phyloP scores from a whole-genome alignment of 345 rosid species.

The Aegle marmelos region DNA sequence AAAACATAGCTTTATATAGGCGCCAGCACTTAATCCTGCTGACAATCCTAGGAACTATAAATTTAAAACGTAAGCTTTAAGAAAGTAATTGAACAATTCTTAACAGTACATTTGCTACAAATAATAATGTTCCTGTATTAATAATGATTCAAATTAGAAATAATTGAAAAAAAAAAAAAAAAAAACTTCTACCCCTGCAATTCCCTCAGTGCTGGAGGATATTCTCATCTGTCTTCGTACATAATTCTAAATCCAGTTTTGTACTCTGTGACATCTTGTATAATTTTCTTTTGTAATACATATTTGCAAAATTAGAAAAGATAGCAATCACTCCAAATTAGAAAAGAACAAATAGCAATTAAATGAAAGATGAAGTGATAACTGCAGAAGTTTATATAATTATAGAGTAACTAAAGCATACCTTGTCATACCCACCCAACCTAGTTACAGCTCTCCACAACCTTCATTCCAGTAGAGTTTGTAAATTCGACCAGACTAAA shows the following conservation, averaged over 20 bases:
- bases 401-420: constrained; percentile 13
- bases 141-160: not conserved
- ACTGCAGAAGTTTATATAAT: not conserved
- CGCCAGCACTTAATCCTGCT: not conserved
- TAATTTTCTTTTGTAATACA: not conserved
- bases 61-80: not conserved
- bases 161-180: too few relatives aligned
- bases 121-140: too few relatives aligned
- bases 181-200: not conserved
- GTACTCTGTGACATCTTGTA: not conserved
- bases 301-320: not conserved
- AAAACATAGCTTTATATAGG: not conserved
- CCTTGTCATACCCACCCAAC: constrained; percentile 79
- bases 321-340: not conserved
- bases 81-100: not conserved
- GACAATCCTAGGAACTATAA: not conserved
- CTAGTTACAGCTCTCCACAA: constrained; percentile 68
- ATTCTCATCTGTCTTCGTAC: not conserved
- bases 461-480: constrained; percentile 32
- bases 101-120: too few relatives aligned
- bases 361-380: not conserved
- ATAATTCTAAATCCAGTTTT: not conserved
- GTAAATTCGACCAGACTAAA: constrained; percentile 13
- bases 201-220: not conserved
- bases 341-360: not conserved